Evolutionary conservation across 2,329 filamentous ascomycete genomes (phyloP).

Genomic region (Rutstroemia sp.): DNA sequence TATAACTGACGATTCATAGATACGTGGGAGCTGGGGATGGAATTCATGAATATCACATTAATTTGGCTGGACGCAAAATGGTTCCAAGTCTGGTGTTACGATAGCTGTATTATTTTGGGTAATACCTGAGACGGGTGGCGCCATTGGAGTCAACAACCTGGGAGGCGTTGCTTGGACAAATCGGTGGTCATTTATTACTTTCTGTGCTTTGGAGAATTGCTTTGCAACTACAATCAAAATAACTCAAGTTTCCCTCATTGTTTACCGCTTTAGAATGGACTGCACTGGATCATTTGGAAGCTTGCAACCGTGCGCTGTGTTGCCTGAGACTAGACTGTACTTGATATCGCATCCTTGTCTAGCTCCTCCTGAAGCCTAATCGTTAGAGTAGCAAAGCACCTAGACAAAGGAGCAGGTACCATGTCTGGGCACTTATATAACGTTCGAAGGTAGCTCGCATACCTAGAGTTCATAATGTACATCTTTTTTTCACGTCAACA

Average conservation of each 20-base stretch:
- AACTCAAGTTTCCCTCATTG: neutral
- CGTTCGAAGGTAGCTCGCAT: neutral
- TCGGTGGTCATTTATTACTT: neutral
- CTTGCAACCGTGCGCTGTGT: no score
- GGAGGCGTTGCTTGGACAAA: neutral
- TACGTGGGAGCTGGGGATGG: constrained; percentile 63
- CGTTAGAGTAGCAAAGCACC: neutral
- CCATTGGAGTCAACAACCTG: neutral
- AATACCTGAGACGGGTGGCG: neutral
- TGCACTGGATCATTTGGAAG: neutral
- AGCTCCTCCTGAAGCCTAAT: neutral
- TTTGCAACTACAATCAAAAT: neutral
- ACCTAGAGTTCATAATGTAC: no score
- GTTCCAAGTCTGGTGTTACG: constrained; percentile 48
- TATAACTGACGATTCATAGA: constrained; percentile 31
- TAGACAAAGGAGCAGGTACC: neutral
- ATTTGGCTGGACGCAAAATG: constrained; percentile 52
- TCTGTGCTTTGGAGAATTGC: neutral
- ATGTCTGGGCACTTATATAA: neutral
- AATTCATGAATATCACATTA: constrained; percentile 67
- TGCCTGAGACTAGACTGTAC: neutral
- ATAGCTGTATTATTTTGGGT: constrained; percentile 25
- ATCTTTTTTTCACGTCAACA: no score
- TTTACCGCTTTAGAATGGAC: neutral
- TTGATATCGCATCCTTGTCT: neutral